These are phyloP conservation scores for Trebouxia sp. DNA, from an alignment of 139 green algal genomes.

Conservation along the genomic window DNA sequence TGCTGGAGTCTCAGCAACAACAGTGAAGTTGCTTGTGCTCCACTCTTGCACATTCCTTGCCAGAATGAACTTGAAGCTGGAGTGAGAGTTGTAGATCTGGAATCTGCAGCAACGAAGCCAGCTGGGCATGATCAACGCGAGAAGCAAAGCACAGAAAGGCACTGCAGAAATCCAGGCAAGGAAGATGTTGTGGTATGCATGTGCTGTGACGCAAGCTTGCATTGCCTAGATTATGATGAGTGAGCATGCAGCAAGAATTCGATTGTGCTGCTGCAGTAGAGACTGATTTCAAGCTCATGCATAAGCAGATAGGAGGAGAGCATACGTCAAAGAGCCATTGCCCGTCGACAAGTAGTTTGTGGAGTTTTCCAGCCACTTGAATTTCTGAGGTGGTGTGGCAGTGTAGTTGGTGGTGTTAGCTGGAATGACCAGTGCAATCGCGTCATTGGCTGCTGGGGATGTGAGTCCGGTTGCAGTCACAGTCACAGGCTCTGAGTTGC, in stretches of 20 bases:
- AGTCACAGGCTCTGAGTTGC: neutral
- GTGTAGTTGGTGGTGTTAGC: conserved; percentile 16
- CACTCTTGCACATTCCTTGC: neutral
- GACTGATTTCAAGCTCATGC: no score
- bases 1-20: conserved; percentile 14
- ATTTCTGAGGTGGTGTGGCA: conserved; percentile 4
- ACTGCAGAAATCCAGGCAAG: neutral
- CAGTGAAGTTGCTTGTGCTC: conserved; percentile 20
- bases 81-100: conserved; percentile 22
- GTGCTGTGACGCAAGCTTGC: no score
- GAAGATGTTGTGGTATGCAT: no score
- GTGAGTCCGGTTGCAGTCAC: neutral
- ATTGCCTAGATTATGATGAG: no score
- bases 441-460: neutral
- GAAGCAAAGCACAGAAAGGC: no score
- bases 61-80: conserved; percentile 16
- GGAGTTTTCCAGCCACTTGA: neutral
- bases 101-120: conserved; percentile 3
- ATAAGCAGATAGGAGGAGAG: no score
- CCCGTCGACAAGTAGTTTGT: neutral
- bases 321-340: conserved; percentile 5
- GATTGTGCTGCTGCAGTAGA: no score
- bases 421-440: neutral
- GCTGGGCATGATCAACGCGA: no score
- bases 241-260: no score